Conservation (phyloP, 805 yeast genomes). For the Maudiozyma saulgeensis region DNA sequence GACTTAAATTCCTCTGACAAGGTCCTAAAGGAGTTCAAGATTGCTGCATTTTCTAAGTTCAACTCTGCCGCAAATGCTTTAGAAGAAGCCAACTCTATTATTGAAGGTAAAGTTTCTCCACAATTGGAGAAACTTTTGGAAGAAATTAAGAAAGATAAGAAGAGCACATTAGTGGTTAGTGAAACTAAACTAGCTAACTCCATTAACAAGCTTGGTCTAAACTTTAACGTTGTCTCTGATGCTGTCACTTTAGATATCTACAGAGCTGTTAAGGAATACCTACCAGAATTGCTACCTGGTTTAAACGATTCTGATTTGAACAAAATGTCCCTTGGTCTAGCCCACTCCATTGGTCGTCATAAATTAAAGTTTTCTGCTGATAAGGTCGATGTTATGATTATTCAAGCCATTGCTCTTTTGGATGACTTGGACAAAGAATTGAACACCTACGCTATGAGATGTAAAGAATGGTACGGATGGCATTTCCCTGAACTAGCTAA, state of each 20-base stretch:
- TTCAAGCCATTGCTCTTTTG: slow-evolving; percentile 93
- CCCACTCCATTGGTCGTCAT: slow-evolving; percentile 97
- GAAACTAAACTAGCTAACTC: slow-evolving; percentile 95
- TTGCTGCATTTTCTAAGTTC: slow-evolving; percentile 91
- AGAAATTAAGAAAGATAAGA: slow-evolving; percentile 70
- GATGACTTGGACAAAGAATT: slow-evolving; percentile 96
- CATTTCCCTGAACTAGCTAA: slow-evolving; percentile 99
- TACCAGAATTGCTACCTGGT: slow-evolving; percentile 92
- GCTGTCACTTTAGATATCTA: slow-evolving; percentile 89
- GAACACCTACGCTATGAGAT: slow-evolving; percentile 96
- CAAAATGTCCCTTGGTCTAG: slow-evolving; percentile 96
- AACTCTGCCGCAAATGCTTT: slow-evolving; percentile 90
- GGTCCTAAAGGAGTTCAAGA: slow-evolving; percentile 82
- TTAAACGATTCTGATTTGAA: slow-evolving; percentile 72
- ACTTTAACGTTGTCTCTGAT: slow-evolving; percentile 83
- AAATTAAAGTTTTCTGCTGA: slow-evolving; percentile 95
- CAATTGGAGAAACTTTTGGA: slow-evolving; percentile 69
- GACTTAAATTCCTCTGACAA: slow-evolving; percentile 77
- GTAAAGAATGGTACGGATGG: slow-evolving; percentile 99
- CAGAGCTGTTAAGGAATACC: slow-evolving; percentile 89
- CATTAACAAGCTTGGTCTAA: slow-evolving; percentile 85
- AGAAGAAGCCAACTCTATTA: slow-evolving; percentile 85
- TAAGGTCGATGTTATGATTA: slow-evolving; percentile 97
- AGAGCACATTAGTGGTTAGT: slow-evolving; percentile 78
- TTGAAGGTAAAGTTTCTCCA: slow-evolving; percentile 88